These are phyloP conservation scores for Gaultheria prostrata DNA, from an alignment of 148 eudicot genomes.

Conservation along the genomic window DNA sequence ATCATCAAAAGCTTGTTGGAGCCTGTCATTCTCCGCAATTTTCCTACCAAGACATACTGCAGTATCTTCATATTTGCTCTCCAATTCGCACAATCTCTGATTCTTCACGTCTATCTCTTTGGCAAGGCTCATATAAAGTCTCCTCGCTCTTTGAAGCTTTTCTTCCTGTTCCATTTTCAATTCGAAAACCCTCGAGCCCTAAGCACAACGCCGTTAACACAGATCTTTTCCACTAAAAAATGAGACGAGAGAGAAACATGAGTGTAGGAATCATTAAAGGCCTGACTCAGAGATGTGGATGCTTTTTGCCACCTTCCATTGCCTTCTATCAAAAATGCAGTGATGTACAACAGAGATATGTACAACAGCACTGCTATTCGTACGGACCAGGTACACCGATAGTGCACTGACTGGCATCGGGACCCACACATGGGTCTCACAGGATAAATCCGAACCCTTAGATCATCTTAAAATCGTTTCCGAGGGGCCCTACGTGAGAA, in stretches of 20 bases:
- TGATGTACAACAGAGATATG: no score
- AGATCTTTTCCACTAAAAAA: background rate
- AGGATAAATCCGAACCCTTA: no score
- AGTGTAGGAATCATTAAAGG: background rate
- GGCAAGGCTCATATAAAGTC: constrained; percentile 23
- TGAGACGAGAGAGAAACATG: background rate
- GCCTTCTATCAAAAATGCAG: no score
- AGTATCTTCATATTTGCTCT: constrained; percentile 21
- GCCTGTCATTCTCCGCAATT: constrained; percentile 30
- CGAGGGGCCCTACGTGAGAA: no score
- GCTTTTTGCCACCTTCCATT: background rate
- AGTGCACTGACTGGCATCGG: no score
- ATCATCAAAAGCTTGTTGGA: constrained; percentile 23
- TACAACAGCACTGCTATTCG: no score
- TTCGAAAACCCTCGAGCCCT: background rate
- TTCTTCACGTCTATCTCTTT: constrained; percentile 32
- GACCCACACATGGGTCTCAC: no score
- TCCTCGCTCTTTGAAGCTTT: constrained; percentile 27
- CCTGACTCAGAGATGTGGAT: background rate
- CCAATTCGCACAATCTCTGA: constrained; percentile 30
- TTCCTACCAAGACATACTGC: constrained; percentile 19
- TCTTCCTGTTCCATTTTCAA: constrained; percentile 12
- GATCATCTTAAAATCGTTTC: no score
- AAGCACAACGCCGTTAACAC: background rate
- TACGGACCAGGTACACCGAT: no score